Evolutionary conservation across 306 rosid species (phyloP).

Genomic region (Cucurbita pepo): DNA sequence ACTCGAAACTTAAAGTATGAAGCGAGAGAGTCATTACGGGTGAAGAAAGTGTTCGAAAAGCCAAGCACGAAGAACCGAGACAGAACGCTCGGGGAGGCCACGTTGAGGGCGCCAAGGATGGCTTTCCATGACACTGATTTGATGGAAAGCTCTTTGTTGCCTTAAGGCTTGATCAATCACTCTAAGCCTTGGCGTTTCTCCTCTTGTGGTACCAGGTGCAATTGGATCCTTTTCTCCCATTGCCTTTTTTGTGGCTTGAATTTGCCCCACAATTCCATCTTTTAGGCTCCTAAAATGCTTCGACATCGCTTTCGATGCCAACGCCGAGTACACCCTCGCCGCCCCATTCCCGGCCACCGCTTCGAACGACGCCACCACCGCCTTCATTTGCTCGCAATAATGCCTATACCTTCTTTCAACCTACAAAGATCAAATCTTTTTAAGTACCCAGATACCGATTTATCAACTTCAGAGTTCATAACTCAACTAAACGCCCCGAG

Average conservation of each 20-base stretch:
- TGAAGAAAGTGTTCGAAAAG: slow-evolving; percentile 96
- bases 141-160: slow-evolving; percentile 81
- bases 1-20: too few relatives aligned
- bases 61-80: slow-evolving; percentile 85
- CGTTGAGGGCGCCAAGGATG: slow-evolving; percentile 99
- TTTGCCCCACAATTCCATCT: slow-evolving; percentile 58
- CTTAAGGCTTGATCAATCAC: slow-evolving; percentile 62
- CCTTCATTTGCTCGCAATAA: slow-evolving; percentile 83
- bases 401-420: slow-evolving; percentile 81
- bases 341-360: slow-evolving; percentile 66
- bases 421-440: slow-evolving; percentile 13
- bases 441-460: neutral
- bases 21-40: slow-evolving; percentile 32
- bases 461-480: too few relatives aligned
- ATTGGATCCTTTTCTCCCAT: slow-evolving; percentile 77
- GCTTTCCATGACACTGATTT: slow-evolving; percentile 73
- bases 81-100: slow-evolving; percentile 89
- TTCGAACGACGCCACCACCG: slow-evolving; percentile 65
- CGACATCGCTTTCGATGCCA: slow-evolving; percentile 89
- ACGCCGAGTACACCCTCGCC: slow-evolving; percentile 61
- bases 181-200: slow-evolving; percentile 80
- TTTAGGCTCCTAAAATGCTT: slow-evolving; percentile 66
- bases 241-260: slow-evolving; percentile 39
- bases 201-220: slow-evolving; percentile 62
- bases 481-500: too few relatives aligned